Evolutionary conservation across 1,284 basidiomycete genomes (phyloP), one percentile per base, ranked within the genome.

Genomic region (Malassezia nana): DNA sequence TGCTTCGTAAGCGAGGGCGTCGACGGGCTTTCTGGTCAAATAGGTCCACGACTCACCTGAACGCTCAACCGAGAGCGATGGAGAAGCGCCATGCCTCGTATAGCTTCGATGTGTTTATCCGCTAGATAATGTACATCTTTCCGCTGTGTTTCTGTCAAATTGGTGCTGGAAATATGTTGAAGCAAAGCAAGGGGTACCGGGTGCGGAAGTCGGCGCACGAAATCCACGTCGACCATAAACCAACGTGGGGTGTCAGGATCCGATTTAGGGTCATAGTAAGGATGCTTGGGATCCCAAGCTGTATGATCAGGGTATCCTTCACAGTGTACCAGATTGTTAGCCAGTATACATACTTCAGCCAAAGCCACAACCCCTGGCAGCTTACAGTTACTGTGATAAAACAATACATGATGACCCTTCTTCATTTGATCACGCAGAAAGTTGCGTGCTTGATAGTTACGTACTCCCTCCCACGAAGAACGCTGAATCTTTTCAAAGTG

Each of bases 301-400:
- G 47, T 46, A 6, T 25, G 7, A 25, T 55, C 47, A 1, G 47
- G 53, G 46, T 55, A 50, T 16, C 53, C 53, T 6, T 49, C 41
- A 24, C 45, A 29, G 64, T 78, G 48, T 58, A 86, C 84, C 78
- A 85, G 81, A 6, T 88, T 88, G 39, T 32, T 9, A 32, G 39
- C 8, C 15, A 18, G 22, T 15, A 16, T 25, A 26, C 32, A n/a
- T 25, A 52, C 45, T 12, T 25, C 46, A 9, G 33, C 55, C 1
- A 51, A 66, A 77, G 60, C 64, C 4, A 54, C 56, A 0, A 61
- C 57, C 83, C 87, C 87, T 63, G 89, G 90, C 35, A 75, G 80
- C 77, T 90, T 92, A 76, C 85, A 88, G 74, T 89, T 96, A 16
- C 88, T 91, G 69, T 94, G 89, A 74, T 95, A 96, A 76, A 81